Evolutionary conservation across 2,329 filamentous ascomycete genomes (phyloP).

Genomic region (Beauveria scarabaeidicola): DNA sequence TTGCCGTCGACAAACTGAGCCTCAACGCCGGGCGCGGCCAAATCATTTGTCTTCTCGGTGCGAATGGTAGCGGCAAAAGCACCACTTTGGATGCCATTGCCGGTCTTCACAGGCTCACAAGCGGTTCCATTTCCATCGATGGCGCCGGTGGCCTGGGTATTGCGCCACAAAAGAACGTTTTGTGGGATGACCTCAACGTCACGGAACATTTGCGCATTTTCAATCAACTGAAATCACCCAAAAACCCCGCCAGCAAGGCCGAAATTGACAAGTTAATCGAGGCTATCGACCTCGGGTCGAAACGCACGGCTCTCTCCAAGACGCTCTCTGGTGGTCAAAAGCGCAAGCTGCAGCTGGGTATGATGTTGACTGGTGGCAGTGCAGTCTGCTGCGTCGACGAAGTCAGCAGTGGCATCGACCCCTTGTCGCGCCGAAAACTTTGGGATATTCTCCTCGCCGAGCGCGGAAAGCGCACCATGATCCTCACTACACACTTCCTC

Average conservation of each 20-base stretch:
- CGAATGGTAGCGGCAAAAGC: constrained; percentile 85
- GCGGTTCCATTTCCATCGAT: constrained; percentile 68
- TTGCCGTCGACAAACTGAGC: constrained; percentile 69
- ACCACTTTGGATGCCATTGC: constrained; percentile 85
- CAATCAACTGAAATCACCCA: constrained; percentile 66
- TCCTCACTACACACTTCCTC: constrained; percentile 87
- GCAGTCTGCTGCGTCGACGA: constrained; percentile 87
- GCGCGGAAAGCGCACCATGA: constrained; percentile 70
- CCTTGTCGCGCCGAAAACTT: constrained; percentile 76
- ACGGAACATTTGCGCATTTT: constrained; percentile 79
- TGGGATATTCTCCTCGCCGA: constrained; percentile 90
- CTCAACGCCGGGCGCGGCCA: constrained; percentile 67
- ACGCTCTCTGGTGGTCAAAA: constrained; percentile 89
- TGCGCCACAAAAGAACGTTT: constrained; percentile 87
- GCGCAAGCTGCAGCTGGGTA: constrained; percentile 81
- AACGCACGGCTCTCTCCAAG: constrained; percentile 61
- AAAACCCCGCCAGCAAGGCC: constrained; percentile 44
- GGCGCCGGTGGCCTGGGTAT: constrained; percentile 73
- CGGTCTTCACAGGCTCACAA: constrained; percentile 68
- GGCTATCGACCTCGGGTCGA: constrained; percentile 66
- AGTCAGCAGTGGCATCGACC: constrained; percentile 81
- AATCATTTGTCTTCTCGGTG: constrained; percentile 77
- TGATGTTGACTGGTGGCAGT: constrained; percentile 91
- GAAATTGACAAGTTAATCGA: constrained; percentile 56
- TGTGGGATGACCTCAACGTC: constrained; percentile 85